These are phyloP conservation scores for Kalmusia sp. DNA, from an alignment of 2,329 filamentous ascomycete genomes.

Conservation along the genomic window DNA sequence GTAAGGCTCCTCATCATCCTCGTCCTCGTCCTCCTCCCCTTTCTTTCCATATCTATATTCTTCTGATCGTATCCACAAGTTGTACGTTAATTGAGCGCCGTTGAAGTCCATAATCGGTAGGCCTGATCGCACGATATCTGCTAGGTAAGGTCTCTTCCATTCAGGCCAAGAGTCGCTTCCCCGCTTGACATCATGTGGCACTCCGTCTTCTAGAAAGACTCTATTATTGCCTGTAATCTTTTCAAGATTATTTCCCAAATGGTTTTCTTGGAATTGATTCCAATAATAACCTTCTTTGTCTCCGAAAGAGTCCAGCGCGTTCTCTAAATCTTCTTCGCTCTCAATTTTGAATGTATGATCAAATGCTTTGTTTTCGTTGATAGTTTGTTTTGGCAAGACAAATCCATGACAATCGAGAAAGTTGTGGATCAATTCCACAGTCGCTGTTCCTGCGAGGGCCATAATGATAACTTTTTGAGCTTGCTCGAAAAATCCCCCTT, in stretches of 20 bases:
- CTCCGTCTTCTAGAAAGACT: not conserved
- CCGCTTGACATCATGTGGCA: not conserved
- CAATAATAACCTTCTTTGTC: not conserved
- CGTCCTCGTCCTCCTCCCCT: not conserved
- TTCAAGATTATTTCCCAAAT: not conserved
- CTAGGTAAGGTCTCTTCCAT: not conserved
- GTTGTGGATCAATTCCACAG: not conserved
- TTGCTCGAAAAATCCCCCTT: slow-evolving; percentile 6
- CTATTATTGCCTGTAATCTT: not conserved
- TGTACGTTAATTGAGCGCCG: not conserved
- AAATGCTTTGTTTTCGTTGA: not conserved
- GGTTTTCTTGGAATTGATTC: not conserved
- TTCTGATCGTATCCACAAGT: not conserved
- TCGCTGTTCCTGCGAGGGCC: slow-evolving; percentile 4
- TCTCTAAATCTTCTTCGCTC: not conserved
- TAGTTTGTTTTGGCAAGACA: not conserved
- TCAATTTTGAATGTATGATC: not conserved
- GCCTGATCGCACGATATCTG: not conserved
- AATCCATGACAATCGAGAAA: not conserved
- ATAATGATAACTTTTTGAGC: slow-evolving; percentile 14
- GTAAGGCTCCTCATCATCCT: not conserved
- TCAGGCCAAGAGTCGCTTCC: not conserved
- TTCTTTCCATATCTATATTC: no score
- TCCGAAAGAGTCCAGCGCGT: not conserved
- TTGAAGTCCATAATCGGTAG: not conserved